phyloP scores from a whole-genome alignment of 495 filamentous ascomycete species.

The Geopyxis carbonaria region DNA sequence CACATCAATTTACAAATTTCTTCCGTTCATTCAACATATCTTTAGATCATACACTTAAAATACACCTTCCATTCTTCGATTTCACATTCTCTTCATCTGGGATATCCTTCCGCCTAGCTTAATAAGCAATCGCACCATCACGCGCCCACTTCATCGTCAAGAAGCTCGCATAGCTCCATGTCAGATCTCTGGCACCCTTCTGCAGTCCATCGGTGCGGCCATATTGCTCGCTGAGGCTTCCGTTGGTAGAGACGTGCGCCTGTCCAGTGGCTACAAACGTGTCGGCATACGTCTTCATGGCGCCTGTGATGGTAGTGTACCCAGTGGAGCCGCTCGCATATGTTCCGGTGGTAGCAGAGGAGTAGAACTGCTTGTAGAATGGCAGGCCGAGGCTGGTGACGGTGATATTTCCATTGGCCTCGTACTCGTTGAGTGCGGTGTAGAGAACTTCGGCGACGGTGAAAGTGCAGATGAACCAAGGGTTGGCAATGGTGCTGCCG shows the following conservation, averaged over 20 bases:
- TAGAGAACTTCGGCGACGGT: conserved; percentile 47
- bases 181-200: conserved; percentile 19
- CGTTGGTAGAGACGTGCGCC: conserved; percentile 35
- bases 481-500: conserved; percentile 27
- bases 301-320: conserved; percentile 33
- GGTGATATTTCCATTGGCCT: conserved; percentile 28
- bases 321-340: conserved; percentile 30
- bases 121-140: conserved; percentile 11
- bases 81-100: no score
- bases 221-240: conserved; percentile 44
- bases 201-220: conserved; percentile 24
- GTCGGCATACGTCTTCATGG: conserved; percentile 42
- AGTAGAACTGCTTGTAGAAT: conserved; percentile 37
- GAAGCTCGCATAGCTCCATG: conserved; percentile 22
- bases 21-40: no score
- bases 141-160: conserved; percentile 14
- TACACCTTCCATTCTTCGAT: no score
- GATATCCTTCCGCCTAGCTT: no score
- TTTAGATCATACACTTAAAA: no score
- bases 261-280: conserved; percentile 37
- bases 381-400: conserved; percentile 32
- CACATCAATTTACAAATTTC: no score
- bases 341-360: conserved; percentile 30
- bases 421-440: conserved; percentile 41
- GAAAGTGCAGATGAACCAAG: conserved; percentile 41